These are phyloP conservation scores for Chytriomyces sp. DNA, from an alignment of 192 early-diverging fungal species.

Conservation along the genomic window DNA sequence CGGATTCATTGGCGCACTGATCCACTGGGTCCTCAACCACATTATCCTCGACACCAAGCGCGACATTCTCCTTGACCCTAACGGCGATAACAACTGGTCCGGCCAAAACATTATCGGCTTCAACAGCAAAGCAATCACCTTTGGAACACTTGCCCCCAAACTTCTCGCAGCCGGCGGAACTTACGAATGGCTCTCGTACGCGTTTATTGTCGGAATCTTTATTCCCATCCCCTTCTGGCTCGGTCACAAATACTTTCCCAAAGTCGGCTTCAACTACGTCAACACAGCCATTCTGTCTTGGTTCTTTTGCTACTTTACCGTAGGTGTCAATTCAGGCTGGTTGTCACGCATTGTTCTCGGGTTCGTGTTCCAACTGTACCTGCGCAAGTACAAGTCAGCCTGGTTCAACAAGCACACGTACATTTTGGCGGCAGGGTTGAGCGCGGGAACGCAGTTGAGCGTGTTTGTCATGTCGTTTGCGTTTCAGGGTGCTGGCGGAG, in stretches of 20 bases:
- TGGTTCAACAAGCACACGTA: conserved; percentile 71
- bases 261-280: conserved; percentile 70
- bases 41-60: conserved; percentile 9
- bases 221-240: conserved; percentile 76
- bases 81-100: conserved; percentile 68
- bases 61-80: conserved; percentile 16
- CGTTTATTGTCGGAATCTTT: conserved; percentile 52
- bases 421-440: conserved; percentile 60
- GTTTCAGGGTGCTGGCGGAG: not conserved
- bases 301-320: conserved; percentile 55
- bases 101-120: conserved; percentile 66
- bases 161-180: conserved; percentile 70
- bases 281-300: conserved; percentile 71
- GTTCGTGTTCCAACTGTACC: conserved; percentile 73
- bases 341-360: conserved; percentile 53
- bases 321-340: conserved; percentile 19
- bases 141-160: conserved; percentile 64
- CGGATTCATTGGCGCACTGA: conserved; percentile 57
- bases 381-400: conserved; percentile 65
- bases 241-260: conserved; percentile 62
- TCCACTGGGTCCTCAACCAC: conserved; percentile 25
- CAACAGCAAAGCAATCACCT: conserved; percentile 76
- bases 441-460: conserved; percentile 43
- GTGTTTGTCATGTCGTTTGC: conserved; percentile 13
- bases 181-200: conserved; percentile 52